Evolutionary conservation across 1,284 basidiomycete species (phyloP).

Genomic region (Ceratobasidium sp.): DNA sequence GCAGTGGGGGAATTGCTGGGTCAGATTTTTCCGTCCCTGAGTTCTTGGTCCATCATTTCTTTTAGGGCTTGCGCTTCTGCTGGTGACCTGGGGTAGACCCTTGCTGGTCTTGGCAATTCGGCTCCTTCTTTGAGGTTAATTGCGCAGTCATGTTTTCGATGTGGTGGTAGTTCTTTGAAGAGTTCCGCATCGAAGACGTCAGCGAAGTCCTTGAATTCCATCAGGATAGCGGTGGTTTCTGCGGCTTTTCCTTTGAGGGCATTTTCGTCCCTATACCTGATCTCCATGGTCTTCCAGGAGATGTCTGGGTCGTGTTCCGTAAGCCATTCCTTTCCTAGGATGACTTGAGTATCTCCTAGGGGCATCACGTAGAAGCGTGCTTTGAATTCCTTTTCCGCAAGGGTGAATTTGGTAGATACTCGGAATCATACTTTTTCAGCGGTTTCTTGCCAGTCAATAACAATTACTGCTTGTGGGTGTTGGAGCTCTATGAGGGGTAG

Average conservation of each 20-base stretch:
- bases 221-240: slow-evolving; percentile 13
- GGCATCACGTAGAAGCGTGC: neutral
- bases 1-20: no score
- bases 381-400: neutral
- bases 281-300: slow-evolving; percentile 37
- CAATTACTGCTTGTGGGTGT: no score
- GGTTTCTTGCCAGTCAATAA: no score
- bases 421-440: no score
- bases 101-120: neutral
- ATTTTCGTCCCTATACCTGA: no score
- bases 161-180: slow-evolving; percentile 39
- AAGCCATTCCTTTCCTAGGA: slow-evolving; percentile 44
- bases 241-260: no score
- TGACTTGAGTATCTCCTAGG: slow-evolving; percentile 14
- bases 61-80: slow-evolving; percentile 28
- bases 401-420: no score
- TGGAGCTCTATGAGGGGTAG: no score
- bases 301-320: slow-evolving; percentile 40
- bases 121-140: slow-evolving; percentile 38
- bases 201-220: slow-evolving; percentile 41
- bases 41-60: slow-evolving; percentile 27
- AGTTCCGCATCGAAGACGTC: slow-evolving; percentile 41
- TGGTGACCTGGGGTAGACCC: slow-evolving; percentile 31
- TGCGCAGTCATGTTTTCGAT: no score
- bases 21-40: slow-evolving; percentile 8